Evolutionary conservation across 2,329 filamentous ascomycete species (phyloP).

Genomic region (Alternaria triticimaculans): DNA sequence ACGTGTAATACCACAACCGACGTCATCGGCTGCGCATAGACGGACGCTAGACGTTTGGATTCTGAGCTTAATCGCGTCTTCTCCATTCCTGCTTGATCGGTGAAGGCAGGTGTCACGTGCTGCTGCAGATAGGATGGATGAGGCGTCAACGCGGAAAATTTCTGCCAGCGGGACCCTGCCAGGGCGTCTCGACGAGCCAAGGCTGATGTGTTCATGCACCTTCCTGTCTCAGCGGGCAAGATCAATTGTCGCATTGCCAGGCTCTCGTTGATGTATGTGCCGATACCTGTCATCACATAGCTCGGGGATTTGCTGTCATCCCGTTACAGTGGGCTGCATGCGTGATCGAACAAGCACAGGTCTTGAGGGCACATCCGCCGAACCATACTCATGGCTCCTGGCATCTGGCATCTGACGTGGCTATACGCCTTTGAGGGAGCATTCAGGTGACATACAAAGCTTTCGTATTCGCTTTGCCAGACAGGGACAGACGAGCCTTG

Average conservation of each 20-base stretch:
- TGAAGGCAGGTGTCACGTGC: constrained; percentile 13
- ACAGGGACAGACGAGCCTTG: neutral
- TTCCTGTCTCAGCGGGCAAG: neutral
- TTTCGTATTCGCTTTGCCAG: neutral
- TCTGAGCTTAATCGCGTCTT: neutral
- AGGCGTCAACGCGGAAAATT: neutral
- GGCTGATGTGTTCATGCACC: neutral
- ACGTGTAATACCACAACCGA: constrained; percentile 6
- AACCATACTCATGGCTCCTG: neutral
- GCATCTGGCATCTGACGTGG: neutral
- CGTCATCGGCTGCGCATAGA: constrained; percentile 7
- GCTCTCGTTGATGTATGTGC: neutral
- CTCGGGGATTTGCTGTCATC: neutral
- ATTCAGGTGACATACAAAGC: neutral
- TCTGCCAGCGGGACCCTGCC: neutral
- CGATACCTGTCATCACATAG: neutral
- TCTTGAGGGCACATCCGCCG: neutral
- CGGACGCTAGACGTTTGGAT: constrained; percentile 5
- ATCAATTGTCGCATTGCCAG: neutral
- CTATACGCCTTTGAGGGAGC: neutral
- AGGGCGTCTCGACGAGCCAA: neutral
- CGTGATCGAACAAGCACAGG: neutral
- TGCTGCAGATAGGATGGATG: neutral
- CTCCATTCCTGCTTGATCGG: neutral
- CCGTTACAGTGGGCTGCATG: neutral